Base-by-base conservation (phyloP, 2,329 filamentous ascomycete species). In the Colletotrichum melonis region DNA sequence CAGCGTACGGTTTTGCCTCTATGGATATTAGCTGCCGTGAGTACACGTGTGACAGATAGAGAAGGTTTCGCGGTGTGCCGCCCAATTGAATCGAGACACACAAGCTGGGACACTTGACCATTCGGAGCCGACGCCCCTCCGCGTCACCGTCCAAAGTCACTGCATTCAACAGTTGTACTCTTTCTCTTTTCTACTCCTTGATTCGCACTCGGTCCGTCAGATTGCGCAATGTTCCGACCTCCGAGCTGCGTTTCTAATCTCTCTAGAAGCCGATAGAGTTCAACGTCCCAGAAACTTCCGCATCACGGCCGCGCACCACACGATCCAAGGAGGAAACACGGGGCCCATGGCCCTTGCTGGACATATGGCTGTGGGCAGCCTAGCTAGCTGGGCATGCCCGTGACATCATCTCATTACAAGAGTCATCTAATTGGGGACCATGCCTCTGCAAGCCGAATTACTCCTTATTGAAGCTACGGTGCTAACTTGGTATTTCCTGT, bases 111-210 rank as follows among this genome's bases (percentile, higher is more conserved):
- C 42, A 49, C 42, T 19, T n/a, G 9, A 19, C 9, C 42, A 49
- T 19, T n/a, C 42, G 42, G 42, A 49, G 42, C 42, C 42, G 19
- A n/a, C 19, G 42, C 4, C 62, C 22, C 24, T 52, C n/a, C 57
- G 28, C 58, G 35, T 67, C 54, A 65, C 24, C 26, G 60, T 65
- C 67, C 62, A 69, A 69, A 59, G 22, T 42, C 22, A 55, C 22
- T 9, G n/a, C 22, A 16, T 64, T 24, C 14, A 22, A 42, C n/a
- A 12, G n/a, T 26, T 46, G 16, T 55, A 30, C 6, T 42, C 22
- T 24, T 62, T 9, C 3, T 28, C 32, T 19, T 24, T 62, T 22
- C 4, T 28, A 22, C 22, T 32, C 46, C 55, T 54, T 55, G 14
- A 67, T 66, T 59, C 52, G 62, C 14, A 19, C 19, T 42, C 22